These are phyloP conservation scores for Candida montana DNA, from an alignment of 805 yeast species.

Conservation along the genomic window DNA sequence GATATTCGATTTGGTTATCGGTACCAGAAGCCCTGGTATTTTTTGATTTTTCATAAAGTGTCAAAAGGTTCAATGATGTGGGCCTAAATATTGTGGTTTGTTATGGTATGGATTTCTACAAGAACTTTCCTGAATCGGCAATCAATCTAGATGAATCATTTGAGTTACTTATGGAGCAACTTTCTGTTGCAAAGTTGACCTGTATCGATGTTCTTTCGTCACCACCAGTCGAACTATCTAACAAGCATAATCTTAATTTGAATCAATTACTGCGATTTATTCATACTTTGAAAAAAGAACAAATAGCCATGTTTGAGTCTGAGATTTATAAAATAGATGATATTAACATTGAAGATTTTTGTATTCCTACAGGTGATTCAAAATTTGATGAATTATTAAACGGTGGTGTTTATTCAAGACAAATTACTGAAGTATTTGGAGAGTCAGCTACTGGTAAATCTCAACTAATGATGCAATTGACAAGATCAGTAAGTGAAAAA, in stretches of 20 bases:
- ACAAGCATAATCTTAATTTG: constrained; percentile 28
- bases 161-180: constrained; percentile 25
- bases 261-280: constrained; percentile 5
- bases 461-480: constrained; percentile 64
- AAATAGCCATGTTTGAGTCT: constrained; percentile 25
- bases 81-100: too few relatives aligned
- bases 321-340: constrained; percentile 4
- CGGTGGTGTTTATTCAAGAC: constrained; percentile 53
- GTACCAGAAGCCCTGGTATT: not conserved
- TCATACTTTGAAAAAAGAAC: constrained; percentile 18
- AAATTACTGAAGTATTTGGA: constrained; percentile 74
- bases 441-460: constrained; percentile 86
- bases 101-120: constrained; percentile 36
- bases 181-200: constrained; percentile 26
- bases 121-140: constrained; percentile 32
- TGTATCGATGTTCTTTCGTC: constrained; percentile 38
- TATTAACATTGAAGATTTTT: constrained; percentile 1
- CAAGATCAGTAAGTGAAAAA: constrained; percentile 56
- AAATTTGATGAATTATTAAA: constrained; percentile 43
- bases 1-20: too few relatives aligned
- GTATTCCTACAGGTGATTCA: constrained; percentile 48
- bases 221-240: constrained; percentile 30
- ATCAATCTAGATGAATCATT: constrained; percentile 27
- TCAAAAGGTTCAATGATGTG: not conserved
- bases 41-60: too few relatives aligned